Evolutionary conservation across 148 eudicot genomes (phyloP).

Genomic region (Cornus florida): DNA sequence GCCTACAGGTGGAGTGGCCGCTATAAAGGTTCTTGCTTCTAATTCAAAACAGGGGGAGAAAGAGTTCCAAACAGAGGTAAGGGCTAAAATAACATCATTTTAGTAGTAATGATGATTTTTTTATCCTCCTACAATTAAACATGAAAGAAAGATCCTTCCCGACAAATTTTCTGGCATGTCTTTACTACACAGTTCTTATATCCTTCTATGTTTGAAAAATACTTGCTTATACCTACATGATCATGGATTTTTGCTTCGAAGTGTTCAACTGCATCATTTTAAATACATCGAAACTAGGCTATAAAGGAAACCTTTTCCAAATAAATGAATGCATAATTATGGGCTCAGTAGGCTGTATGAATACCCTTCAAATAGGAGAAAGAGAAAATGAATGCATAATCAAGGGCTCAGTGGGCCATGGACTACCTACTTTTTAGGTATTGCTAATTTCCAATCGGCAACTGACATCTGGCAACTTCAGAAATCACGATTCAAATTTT

Average conservation of each 20-base stretch:
- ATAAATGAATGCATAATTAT: not conserved
- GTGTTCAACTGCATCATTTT: not conserved
- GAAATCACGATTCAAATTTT: not conserved
- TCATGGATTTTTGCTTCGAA: not conserved
- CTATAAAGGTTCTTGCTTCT: conserved; percentile 93
- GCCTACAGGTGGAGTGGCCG: conserved; percentile 84
- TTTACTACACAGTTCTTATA: not conserved
- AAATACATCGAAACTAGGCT: no score
- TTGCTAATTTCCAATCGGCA: not conserved
- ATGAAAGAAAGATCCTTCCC: not conserved
- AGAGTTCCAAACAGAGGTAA: conserved; percentile 98
- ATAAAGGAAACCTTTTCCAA: not conserved
- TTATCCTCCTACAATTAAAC: not conserved
- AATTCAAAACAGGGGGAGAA: conserved; percentile 93
- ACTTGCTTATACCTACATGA: not conserved
- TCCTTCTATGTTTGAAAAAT: not conserved
- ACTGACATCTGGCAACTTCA: not conserved
- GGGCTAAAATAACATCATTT: not conserved
- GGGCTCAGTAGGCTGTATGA: not conserved
- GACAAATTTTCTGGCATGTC: not conserved
- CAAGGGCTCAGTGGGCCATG: conserved; percentile 2
- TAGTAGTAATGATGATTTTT: not conserved
- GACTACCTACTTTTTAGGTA: not conserved
- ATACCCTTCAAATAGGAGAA: not conserved
- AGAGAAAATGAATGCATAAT: not conserved